Percentiles rank a stretch among this genome's conserved stretches.
These are phyloP conservation scores for Cladorrhinum sp. DNA, from an alignment of 2,329 filamentous ascomycete genomes.

Conservation along the genomic window DNA sequence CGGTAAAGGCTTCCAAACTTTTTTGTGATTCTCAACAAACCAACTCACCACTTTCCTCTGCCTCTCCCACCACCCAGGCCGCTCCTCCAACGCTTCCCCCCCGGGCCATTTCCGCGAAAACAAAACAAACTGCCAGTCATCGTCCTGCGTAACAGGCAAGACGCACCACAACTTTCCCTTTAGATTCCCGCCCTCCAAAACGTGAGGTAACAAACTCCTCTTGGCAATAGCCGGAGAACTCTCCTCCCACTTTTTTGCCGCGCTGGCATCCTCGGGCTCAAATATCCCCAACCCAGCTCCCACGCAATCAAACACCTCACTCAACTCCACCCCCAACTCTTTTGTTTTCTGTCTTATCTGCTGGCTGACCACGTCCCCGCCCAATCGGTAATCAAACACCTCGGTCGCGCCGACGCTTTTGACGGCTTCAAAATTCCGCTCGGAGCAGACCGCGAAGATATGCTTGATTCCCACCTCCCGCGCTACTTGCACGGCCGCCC, in stretches of 20 bases:
- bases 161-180: conserved; percentile 7
- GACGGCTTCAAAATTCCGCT: conserved; percentile 33
- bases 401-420: conserved; percentile 33
- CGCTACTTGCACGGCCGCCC: conserved; percentile 36
- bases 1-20: conserved; percentile 10
- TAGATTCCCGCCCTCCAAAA: not conserved
- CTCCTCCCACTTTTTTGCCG: not conserved
- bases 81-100: not conserved
- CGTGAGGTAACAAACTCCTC: not conserved
- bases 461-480: conserved; percentile 30
- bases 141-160: conserved; percentile 14
- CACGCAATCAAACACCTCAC: conserved; percentile 8
- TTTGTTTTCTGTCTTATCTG: conserved; percentile 10
- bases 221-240: conserved; percentile 10
- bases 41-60: conserved; percentile 9
- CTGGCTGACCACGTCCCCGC: conserved; percentile 3
- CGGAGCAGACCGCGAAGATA: conserved; percentile 35
- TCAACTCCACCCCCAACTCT: conserved; percentile 1
- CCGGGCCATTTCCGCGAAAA: conserved; percentile 11
- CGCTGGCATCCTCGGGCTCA: conserved; percentile 5
- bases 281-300: conserved; percentile 12
- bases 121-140: conserved; percentile 11
- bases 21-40: not conserved
- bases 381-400: conserved; percentile 35
- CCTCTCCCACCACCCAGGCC: not conserved